These are phyloP conservation scores for Lactarius tabidus DNA, from an alignment of 768 basidiomycete species.

Conservation along the genomic window DNA sequence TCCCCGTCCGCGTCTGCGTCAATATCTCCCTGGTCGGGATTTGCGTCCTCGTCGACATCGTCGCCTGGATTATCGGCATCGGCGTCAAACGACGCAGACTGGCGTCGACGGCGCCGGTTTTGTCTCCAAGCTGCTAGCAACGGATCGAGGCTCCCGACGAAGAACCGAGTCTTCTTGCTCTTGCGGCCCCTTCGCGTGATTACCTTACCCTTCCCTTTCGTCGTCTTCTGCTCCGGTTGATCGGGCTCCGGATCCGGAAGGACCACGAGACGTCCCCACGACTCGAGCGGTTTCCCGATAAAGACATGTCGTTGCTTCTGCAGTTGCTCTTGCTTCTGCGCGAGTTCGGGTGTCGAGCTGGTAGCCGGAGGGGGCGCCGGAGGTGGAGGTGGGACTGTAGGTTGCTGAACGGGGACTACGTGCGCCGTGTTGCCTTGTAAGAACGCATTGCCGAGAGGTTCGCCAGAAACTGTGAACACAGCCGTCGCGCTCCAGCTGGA, in stretches of 20 bases:
- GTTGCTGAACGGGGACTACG: background rate
- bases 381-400: background rate
- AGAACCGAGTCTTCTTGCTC: background rate
- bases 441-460: background rate
- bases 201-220: background rate
- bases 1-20: background rate
- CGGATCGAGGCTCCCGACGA: constrained; percentile 1
- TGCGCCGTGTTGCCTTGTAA: background rate
- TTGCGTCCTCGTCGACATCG: background rate
- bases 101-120: background rate
- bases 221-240: background rate
- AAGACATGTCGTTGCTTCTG: background rate
- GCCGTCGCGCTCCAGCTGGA: background rate
- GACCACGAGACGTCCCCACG: constrained; percentile 9
- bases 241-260: constrained; percentile 4
- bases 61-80: background rate
- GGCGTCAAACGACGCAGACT: background rate
- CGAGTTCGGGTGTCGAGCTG: background rate
- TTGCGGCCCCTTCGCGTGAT: background rate
- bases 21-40: background rate
- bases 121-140: background rate
- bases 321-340: background rate
- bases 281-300: constrained; percentile 7
- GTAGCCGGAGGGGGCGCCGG: background rate
- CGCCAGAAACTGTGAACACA: background rate